Percentiles rank a stretch among this genome's conserved stretches.
Evolutionary conservation across 148 eudicot genomes (phyloP).

Genomic region (Amaranthus hypochondriacus): DNA sequence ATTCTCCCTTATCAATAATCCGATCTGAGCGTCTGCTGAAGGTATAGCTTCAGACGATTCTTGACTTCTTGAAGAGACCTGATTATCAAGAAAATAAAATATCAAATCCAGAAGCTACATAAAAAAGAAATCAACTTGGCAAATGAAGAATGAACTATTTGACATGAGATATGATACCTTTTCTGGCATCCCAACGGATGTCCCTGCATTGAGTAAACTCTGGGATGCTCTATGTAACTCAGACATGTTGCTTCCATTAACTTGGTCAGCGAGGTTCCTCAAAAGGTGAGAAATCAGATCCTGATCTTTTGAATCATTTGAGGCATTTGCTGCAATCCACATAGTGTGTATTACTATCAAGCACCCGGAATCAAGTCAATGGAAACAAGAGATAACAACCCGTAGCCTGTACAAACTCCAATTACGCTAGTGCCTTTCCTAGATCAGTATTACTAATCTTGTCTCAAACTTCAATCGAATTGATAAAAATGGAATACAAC

Average conservation of each 20-base stretch:
- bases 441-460: slow-evolving; percentile 2
- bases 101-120: slow-evolving; percentile 19
- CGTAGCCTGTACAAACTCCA: background rate
- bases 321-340: slow-evolving; percentile 59
- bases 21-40: slow-evolving; percentile 27
- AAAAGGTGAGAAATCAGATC: slow-evolving; percentile 78
- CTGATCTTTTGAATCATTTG: slow-evolving; percentile 64
- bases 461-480: background rate
- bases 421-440: background rate
- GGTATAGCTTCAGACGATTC: slow-evolving; percentile 30
- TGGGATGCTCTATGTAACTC: slow-evolving; percentile 47
- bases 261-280: slow-evolving; percentile 59
- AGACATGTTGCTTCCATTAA: slow-evolving; percentile 37
- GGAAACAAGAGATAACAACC: slow-evolving; percentile 3
- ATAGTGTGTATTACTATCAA: slow-evolving; percentile 7
- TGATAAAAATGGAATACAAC: background rate
- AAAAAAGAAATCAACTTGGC: background rate
- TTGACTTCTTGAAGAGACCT: slow-evolving; percentile 41
- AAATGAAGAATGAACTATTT: background rate
- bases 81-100: slow-evolving; percentile 13
- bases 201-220: slow-evolving; percentile 41
- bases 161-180: slow-evolving; percentile 44
- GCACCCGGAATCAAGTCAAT: background rate
- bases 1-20: slow-evolving; percentile 21
- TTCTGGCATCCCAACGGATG: slow-evolving; percentile 38